Evolutionary conservation across 139 green algal species (phyloP), one percentile per base, ranked within the genome.

Genomic region (Chlorella sorokiniana): DNA sequence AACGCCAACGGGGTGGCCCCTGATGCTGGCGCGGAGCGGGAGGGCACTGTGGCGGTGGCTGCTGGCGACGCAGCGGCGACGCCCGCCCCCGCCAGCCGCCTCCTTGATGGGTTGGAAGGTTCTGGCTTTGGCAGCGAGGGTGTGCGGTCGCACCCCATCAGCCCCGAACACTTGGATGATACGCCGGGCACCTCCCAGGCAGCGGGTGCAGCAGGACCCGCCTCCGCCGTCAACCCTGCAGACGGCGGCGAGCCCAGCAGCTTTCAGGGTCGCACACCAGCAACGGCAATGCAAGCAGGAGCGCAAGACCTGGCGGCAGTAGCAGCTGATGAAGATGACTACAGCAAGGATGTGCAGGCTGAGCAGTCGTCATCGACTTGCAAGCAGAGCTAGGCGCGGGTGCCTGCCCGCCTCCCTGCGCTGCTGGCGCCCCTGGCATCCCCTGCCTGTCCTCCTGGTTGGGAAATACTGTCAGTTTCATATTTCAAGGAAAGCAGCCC

Each of bases 331-430:
- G 75, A 37, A 9, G 54, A 70, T 4, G 59, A 81, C 38, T 62
- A 70, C n/a, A 20, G 42, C 9, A 59, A 70, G 38, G 35, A 41
- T 10, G 59, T 31, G 41, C 59, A 81, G 59, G 75, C 75, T 11
- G 75, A 81, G 75, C 75, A 81, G 75, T 72, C 75, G 9, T 72
- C 59, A 7, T n/a, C 20, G 20, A 71, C 59, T 1, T 81, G 75
- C 75, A 81, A 81, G 41, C 75, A 81, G 59, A 65, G 56, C 56
- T 65, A 3, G 41, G 7, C 1, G 71, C 25, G n/a, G 44, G 42
- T 10, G 48, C 64, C 45, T 48, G 44, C n/a, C n/a, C n/a, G n/a
- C n/a, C n/a, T n/a, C n/a, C n/a, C n/a, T n/a, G n/a, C n/a, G n/a
- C n/a, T n/a, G n/a, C n/a, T n/a, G n/a, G n/a, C n/a, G n/a, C n/a